Evolutionary conservation across 2,329 filamentous ascomycete species (phyloP), one percentile per base, ranked within the genome.

Genomic region (Juglanconis sp.): DNA sequence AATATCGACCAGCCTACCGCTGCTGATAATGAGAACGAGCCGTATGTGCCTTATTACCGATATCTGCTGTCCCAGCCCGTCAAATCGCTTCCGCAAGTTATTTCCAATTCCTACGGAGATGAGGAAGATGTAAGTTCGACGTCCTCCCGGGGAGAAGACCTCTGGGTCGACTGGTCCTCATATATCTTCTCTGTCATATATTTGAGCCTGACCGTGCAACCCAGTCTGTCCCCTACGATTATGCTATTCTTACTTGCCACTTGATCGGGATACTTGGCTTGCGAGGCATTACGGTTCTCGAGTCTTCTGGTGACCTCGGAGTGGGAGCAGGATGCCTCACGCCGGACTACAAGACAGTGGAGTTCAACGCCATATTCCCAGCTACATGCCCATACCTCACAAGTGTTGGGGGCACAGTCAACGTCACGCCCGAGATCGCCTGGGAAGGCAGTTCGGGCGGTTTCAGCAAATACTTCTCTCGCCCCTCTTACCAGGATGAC

Each of bases 51-150:
- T 9, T 85, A 53, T 36, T 48, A 56, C 54, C 49, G 52, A 0
- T 90, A 89, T 71, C 76, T 91, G n/a, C 74, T 88, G 4, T 70
- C 74, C 24, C 77, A 87, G 24, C 71, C 77, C 1, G 79, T 84
- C 61, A 70, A 76, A 3, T 70, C 82, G 17, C 75, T 91, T 0
- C 88, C 89, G 0, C 79, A 83, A 2, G 83, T 89, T 31, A 78
- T 91, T 50, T 82, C 81, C 40, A 88, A 86, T 11, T 90, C 87
- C 0, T 91, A 91, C 68, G 87, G 86, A 30, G 87, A 89, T 65
- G 80, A 87, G 49, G 89, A 91, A 17, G 53, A 56, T 36, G 53
- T 56, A 48, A 56, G 53, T 56, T 32, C 17, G 17, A 24, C 1
- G 17, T 24, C 17, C 17, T 13, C 36, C 36, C 36, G 36, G 36